phyloP scores from a whole-genome alignment of 441 rosid species.

The Erodium trifolium region DNA sequence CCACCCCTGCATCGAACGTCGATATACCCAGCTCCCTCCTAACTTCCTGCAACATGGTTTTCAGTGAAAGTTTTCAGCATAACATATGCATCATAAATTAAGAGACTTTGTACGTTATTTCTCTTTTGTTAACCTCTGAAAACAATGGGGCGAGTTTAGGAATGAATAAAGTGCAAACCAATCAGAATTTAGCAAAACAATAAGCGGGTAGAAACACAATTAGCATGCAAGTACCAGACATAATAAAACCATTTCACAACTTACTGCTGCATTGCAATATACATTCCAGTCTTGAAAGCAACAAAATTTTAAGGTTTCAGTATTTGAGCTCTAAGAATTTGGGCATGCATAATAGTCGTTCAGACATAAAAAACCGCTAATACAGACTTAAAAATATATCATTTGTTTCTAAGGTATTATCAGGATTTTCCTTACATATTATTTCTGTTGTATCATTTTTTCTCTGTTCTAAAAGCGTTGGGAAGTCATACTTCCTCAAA shows the following conservation, averaged over 20 bases:
- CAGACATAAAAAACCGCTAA: too few relatives aligned
- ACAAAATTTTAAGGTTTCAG: too few relatives aligned
- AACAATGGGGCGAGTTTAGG: not conserved
- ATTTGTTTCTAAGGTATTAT: too few relatives aligned
- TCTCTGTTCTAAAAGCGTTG: too few relatives aligned
- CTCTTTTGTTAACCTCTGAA: not conserved
- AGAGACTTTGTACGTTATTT: not conserved
- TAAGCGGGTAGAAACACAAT: not conserved
- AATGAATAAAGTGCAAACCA: not conserved
- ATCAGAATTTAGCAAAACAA: not conserved
- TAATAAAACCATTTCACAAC: not conserved
- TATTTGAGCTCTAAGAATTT: too few relatives aligned
- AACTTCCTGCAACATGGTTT: constrained; percentile 34
- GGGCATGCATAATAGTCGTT: too few relatives aligned
- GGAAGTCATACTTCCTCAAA: too few relatives aligned
- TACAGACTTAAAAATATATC: too few relatives aligned
- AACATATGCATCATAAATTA: not conserved
- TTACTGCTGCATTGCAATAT: too few relatives aligned
- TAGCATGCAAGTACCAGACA: not conserved
- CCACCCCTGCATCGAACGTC: constrained; percentile 30
- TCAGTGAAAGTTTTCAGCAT: not conserved
- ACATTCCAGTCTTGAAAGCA: too few relatives aligned
- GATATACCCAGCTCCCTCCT: constrained; percentile 53
- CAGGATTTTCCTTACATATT: too few relatives aligned
- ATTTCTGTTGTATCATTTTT: too few relatives aligned